Percentiles rank a stretch among this genome's conserved stretches.
Conservation (phyloP, 192 early-diverging fungal species). For the Haplosporangium gracile region DNA sequence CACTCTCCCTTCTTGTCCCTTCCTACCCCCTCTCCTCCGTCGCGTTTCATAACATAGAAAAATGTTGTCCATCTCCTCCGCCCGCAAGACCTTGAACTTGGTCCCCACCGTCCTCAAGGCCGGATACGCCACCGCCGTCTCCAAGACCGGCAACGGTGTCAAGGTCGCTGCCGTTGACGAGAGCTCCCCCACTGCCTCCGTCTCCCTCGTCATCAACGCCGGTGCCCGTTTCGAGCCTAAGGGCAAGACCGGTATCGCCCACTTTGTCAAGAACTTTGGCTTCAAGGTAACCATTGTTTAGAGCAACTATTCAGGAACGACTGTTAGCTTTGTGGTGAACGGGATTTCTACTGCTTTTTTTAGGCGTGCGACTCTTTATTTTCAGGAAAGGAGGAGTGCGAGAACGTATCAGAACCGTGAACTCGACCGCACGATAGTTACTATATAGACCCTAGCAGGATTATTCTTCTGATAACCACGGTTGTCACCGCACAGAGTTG, state of each 20-base stretch:
- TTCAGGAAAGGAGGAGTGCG: not conserved
- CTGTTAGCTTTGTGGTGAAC: not conserved
- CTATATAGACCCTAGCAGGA: not conserved
- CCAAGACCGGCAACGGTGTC: constrained; percentile 68
- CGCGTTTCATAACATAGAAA: constrained; percentile 12
- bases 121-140: constrained; percentile 64
- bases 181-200: constrained; percentile 75
- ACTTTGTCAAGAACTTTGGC: constrained; percentile 91
- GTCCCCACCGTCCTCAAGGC: constrained; percentile 63
- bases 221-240: constrained; percentile 88
- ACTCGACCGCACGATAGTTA: not conserved
- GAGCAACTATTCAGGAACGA: not conserved
- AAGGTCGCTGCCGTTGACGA: constrained; percentile 77
- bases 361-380: not conserved
- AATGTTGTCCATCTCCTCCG: constrained; percentile 59
- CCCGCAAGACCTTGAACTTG: constrained; percentile 65
- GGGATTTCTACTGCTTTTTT: not conserved
- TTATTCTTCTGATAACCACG: not conserved
- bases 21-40: not conserved
- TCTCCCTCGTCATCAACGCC: constrained; percentile 90
- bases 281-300: constrained; percentile 75
- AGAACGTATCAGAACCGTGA: not conserved
- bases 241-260: constrained; percentile 84
- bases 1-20: not conserved
- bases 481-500: not conserved